Conservation (phyloP, 305 asterid species). For the Fraxinus nigra region DNA sequence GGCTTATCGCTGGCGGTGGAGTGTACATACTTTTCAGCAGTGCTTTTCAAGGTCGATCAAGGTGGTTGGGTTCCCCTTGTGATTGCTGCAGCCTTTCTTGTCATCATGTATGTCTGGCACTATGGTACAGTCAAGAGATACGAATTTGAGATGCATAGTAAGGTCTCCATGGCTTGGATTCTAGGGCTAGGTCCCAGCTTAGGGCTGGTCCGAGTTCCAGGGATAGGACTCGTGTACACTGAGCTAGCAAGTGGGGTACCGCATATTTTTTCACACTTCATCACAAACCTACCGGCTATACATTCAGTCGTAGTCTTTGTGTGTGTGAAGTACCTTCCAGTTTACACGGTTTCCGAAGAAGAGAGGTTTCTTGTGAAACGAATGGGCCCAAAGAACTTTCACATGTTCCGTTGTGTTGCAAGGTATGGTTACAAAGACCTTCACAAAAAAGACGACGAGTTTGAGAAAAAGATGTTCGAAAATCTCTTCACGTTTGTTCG, state of each 20-base stretch:
- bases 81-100: slow-evolving; percentile 72
- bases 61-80: slow-evolving; percentile 99
- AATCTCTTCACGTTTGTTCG: slow-evolving; percentile 73
- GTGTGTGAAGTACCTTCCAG: slow-evolving; percentile 91
- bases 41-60: slow-evolving; percentile 78
- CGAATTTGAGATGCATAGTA: slow-evolving; percentile 96
- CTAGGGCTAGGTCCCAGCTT: slow-evolving; percentile 92
- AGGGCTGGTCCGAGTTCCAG: slow-evolving; percentile 96
- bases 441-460: slow-evolving; percentile 81
- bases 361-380: slow-evolving; percentile 85
- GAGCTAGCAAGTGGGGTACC: slow-evolving; percentile 98
- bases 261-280: slow-evolving; percentile 88
- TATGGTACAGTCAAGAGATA: slow-evolving; percentile 81
- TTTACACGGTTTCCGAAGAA: slow-evolving; percentile 86
- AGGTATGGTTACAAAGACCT: slow-evolving; percentile 94
- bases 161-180: slow-evolving; percentile 96
- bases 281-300: slow-evolving; percentile 84
- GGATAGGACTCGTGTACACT: slow-evolving; percentile 91
- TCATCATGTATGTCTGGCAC: slow-evolving; percentile 95
- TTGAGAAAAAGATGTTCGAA: slow-evolving; percentile 76
- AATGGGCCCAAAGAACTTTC: slow-evolving; percentile 83
- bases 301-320: slow-evolving; percentile 86
- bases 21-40: slow-evolving; percentile 65
- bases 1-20: background rate
- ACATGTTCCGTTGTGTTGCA: slow-evolving; percentile 94